Conservation (phyloP, 31 red algal species). For the Porphyra umbilicalis region DNA sequence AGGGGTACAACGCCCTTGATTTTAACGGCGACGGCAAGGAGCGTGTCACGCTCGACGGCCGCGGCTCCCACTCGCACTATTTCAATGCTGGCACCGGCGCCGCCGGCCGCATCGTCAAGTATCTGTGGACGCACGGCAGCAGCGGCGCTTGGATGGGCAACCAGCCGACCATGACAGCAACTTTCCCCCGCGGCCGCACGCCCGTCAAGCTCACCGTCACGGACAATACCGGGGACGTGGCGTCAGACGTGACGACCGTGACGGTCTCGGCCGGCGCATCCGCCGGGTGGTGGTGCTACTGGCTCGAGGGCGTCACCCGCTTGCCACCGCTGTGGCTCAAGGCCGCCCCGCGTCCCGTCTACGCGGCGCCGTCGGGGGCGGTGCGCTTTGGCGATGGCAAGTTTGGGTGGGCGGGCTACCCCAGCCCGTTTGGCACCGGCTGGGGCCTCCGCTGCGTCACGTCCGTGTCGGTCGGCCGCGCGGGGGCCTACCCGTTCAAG, state of each 20-base stretch:
- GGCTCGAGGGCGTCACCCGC: conserved; percentile 13
- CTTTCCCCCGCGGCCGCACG: conserved; percentile 20
- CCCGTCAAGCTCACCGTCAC: conserved; percentile 17
- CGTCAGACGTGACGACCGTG: conserved; percentile 14
- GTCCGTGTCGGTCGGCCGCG: too few species aligned
- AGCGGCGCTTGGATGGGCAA: conserved; percentile 6
- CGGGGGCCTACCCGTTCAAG: too few species aligned
- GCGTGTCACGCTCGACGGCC: conserved; percentile 22
- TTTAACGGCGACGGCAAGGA: conserved; percentile 37
- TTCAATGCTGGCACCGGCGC: conserved; percentile 22
- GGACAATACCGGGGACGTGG: conserved; percentile 48
- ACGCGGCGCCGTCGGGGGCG: too few species aligned
- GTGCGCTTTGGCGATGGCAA: too few species aligned
- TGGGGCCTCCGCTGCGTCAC: too few species aligned
- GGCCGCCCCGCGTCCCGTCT: too few species aligned
- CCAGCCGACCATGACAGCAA: neutral
- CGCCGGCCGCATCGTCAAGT: conserved; percentile 25
- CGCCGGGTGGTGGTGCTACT: conserved; percentile 41
- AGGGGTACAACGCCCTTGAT: conserved; percentile 31
- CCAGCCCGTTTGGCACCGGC: too few species aligned
- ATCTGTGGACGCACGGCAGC: conserved; percentile 29
- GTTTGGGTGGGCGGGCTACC: too few species aligned
- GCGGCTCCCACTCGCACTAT: conserved; percentile 37
- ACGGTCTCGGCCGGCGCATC: conserved; percentile 21
- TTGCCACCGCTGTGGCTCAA: too few species aligned